Conservation (phyloP, 495 filamentous ascomycete genomes). For the Penicillium malachiteum region DNA sequence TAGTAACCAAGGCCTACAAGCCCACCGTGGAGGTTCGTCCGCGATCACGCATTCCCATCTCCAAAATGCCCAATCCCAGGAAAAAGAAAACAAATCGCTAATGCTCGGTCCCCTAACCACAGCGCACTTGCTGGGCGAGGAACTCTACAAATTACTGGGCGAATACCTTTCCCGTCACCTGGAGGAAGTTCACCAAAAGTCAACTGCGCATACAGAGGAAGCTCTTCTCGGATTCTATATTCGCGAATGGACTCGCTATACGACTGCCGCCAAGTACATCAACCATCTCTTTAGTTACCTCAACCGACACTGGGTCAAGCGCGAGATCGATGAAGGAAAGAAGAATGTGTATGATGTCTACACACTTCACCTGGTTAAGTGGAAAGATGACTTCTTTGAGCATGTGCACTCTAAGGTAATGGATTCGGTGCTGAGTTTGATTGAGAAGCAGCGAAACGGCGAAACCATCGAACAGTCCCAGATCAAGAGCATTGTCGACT, state of each 20-base stretch:
- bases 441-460: conserved; percentile 96
- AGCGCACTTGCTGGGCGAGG: conserved; percentile 94
- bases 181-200: conserved; percentile 59
- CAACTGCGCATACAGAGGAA: conserved; percentile 80
- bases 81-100: background rate
- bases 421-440: conserved; percentile 89
- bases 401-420: conserved; percentile 85
- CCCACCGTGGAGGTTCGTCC: conserved; percentile 76
- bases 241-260: conserved; percentile 93
- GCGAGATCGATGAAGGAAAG: conserved; percentile 98
- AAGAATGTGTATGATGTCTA: conserved; percentile 99
- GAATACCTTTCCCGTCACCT: conserved; percentile 80
- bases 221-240: conserved; percentile 95
- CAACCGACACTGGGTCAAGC: conserved; percentile 98
- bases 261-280: conserved; percentile 90
- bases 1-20: conserved; percentile 49
- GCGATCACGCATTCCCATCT: conserved; percentile 2
- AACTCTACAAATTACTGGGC: conserved; percentile 89
- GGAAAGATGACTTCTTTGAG: conserved; percentile 87
- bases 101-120: conserved; percentile 13
- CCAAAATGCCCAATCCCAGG: background rate
- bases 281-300: conserved; percentile 97
- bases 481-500: conserved; percentile 96
- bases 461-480: conserved; percentile 97
- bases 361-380: conserved; percentile 91